phyloP scores from a whole-genome alignment of 495 filamentous ascomycete species.

The Annulohypoxylon maeteangense region DNA sequence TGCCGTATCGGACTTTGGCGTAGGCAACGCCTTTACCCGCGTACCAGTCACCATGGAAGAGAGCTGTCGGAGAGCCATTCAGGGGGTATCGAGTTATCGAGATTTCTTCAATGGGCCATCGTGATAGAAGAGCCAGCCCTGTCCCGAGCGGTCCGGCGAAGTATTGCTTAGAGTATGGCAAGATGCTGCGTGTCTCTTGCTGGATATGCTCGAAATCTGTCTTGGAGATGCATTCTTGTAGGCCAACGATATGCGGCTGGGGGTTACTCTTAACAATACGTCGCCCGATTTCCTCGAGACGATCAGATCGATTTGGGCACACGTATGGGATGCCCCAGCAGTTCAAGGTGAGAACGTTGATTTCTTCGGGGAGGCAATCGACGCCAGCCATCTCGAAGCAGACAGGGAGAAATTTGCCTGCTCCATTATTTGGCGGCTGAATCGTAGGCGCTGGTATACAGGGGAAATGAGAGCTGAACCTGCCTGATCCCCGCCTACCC shows the following conservation, averaged over 20 bases:
- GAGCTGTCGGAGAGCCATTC: not conserved
- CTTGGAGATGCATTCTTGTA: not conserved
- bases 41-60: not conserved
- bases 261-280: not conserved
- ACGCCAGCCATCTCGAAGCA: not conserved
- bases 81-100: not conserved
- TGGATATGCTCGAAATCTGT: not conserved
- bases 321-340: not conserved
- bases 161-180: not conserved
- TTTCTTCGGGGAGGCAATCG: not conserved
- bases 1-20: not conserved
- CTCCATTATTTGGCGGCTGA: not conserved
- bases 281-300: not conserved
- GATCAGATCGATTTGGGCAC: not conserved
- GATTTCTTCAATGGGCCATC: not conserved
- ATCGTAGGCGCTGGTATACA: not conserved
- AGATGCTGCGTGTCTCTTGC: not conserved
- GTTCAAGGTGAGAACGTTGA: not conserved
- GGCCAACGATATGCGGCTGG: not conserved
- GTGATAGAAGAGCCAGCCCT: not conserved
- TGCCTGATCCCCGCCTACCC: not conserved
- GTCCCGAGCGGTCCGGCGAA: not conserved
- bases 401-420: not conserved
- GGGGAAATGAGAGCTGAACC: not conserved
- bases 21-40: not conserved